Evolutionary conservation across 1,284 basidiomycete genomes (phyloP), one percentile per base, ranked within the genome.

Genomic region (Pterulicium gracile): DNA sequence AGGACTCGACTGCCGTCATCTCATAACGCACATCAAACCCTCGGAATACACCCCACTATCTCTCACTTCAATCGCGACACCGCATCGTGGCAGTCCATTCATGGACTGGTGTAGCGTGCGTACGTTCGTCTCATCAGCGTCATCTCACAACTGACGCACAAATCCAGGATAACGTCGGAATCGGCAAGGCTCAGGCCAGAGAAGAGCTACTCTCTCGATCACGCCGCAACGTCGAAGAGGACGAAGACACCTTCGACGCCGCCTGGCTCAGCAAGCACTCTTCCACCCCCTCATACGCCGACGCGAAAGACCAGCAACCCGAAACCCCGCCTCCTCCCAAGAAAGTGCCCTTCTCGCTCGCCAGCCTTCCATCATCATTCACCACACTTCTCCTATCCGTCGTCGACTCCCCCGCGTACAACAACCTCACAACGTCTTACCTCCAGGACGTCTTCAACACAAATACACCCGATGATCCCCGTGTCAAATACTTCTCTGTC

Each of bases 51-150:
- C 70, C 1, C 94, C 96, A 0, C 65, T 92, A 34, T 93, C 89
- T 4, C 68, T 98, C 50, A 98, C 90, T 0, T 90, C 86, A 14
- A 78, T 99, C 52, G 85, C 84, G 41, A 98, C 96, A 0, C 96
- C 96, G 14, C 96, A 99, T 63, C 78, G 88, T 20, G 95, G 95
- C 20, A 93, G 88, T 55, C 93, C 95, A 0, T 98, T 98, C 63
- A 98, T 98, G 96, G 93, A 98, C 65, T 98, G 95, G 95, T 98
- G 95, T 67, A 75, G 76, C 45, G 88, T 86, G 58, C 55, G 81
- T 69, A n/a, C 20, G 24, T 40, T 14, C 19, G 47, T 24, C 34
- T 27, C 20, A 14, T 10, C 13, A 18, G 45, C 32, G 19, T 23
- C 46, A 17, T 49, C 32, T 21, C 36, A 44, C 17, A 47, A 21